Evolutionary conservation across 1,139 yeast species (phyloP).

Genomic region (Kluyveromyces sp.): DNA sequence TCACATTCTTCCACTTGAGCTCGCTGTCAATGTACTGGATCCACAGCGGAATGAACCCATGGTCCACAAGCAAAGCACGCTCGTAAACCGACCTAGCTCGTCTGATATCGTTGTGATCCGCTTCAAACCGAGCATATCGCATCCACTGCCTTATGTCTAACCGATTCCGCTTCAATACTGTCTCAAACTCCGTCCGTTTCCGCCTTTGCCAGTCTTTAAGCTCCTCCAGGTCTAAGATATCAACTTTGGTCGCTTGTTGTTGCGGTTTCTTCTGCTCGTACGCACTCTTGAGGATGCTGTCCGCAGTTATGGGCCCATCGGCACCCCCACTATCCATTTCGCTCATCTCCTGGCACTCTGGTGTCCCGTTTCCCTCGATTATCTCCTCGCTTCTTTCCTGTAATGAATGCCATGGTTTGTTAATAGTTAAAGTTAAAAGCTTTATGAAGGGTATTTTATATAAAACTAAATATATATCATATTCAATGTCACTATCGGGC

Average conservation of each 20-base stretch:
- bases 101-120: conserved; percentile 67
- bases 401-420: too few relatives aligned
- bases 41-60: conserved; percentile 80
- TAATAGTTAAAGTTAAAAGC: too few relatives aligned
- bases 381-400: too few relatives aligned
- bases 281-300: conserved; percentile 49
- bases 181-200: conserved; percentile 76
- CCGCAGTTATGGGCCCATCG: conserved; percentile 43
- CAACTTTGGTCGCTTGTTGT: conserved; percentile 38
- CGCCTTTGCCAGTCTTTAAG: conserved; percentile 65
- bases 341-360: too few relatives aligned
- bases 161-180: conserved; percentile 74
- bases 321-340: conserved; percentile 7
- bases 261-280: conserved; percentile 41
- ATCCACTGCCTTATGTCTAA: conserved; percentile 85
- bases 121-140: conserved; percentile 84
- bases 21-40: conserved; percentile 75
- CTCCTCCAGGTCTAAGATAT: conserved; percentile 74
- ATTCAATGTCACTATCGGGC: too few relatives aligned
- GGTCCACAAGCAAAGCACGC: conserved; percentile 73
- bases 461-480: too few relatives aligned
- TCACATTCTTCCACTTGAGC: conserved; percentile 59
- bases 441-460: too few relatives aligned
- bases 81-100: conserved; percentile 85
- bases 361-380: too few relatives aligned